These are phyloP conservation scores for Barnettozyma sp. DNA, from an alignment of 805 yeast genomes.

Conservation along the genomic window DNA sequence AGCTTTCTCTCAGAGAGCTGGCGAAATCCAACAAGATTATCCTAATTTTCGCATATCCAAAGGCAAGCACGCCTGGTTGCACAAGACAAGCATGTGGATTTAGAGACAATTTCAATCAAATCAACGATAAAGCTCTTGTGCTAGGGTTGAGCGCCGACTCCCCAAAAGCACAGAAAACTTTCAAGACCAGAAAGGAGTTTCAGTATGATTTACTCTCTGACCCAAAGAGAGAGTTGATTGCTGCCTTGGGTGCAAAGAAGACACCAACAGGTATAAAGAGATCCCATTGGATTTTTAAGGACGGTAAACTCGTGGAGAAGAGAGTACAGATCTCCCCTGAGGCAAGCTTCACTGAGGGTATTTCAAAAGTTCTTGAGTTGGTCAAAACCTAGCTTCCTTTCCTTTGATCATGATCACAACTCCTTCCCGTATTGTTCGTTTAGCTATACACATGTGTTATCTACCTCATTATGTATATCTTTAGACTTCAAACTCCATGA, in stretches of 20 bases:
- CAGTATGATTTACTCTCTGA: conserved; percentile 74
- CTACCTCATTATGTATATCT: background rate
- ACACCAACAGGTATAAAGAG: conserved; percentile 69
- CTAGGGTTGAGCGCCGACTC: conserved; percentile 81
- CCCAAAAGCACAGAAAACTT: conserved; percentile 70
- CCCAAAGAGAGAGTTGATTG: conserved; percentile 62
- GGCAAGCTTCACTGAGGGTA: conserved; percentile 52
- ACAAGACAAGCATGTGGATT: conserved; percentile 92
- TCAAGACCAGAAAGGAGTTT: conserved; percentile 64
- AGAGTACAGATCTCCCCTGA: conserved; percentile 43
- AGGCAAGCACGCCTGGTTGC: conserved; percentile 94
- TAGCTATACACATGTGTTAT: no score
- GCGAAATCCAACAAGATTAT: conserved; percentile 38
- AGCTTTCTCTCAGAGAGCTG: conserved; percentile 41
- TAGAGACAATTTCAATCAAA: conserved; percentile 53
- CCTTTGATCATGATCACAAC: no score
- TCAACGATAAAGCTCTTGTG: conserved; percentile 51
- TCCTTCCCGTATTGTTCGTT: no score
- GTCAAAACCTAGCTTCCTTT: no score
- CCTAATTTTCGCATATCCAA: conserved; percentile 74
- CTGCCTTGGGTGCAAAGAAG: conserved; percentile 77
- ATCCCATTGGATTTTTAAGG: conserved; percentile 86
- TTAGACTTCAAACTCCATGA: conserved; percentile 25
- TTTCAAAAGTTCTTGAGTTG: conserved; percentile 44
- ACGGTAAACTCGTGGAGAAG: conserved; percentile 53